Percentiles rank a stretch among this genome's conserved stretches.
Conservation (phyloP, 441 rosid species). For the Adansonia grandidieri region DNA sequence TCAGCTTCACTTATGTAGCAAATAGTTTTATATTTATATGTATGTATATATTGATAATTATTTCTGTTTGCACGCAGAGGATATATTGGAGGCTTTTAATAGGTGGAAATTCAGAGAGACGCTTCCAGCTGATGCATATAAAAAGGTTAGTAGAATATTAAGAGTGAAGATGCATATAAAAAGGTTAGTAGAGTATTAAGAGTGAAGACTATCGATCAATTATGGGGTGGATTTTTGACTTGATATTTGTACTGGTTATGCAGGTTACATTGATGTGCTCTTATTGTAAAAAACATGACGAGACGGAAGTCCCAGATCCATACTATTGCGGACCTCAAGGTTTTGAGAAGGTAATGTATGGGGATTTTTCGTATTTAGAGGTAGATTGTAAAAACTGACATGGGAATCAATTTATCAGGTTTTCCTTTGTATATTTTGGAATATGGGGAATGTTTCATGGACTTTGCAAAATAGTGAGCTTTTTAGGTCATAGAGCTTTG, state of each 20-base stretch:
- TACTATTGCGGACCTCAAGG: slow-evolving; percentile 80
- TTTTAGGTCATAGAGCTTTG: slow-evolving; percentile 1
- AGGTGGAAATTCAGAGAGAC: slow-evolving; percentile 71
- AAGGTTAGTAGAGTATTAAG: too few relatives aligned
- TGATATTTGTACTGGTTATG: slow-evolving; percentile 30
- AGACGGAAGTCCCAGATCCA: slow-evolving; percentile 78
- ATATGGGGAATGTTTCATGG: background rate
- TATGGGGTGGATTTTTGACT: slow-evolving; percentile 23
- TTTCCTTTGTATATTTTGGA: background rate
- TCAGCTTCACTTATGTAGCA: background rate
- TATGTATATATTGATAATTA: background rate
- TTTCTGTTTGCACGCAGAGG: slow-evolving; percentile 52
- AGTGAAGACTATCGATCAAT: background rate
- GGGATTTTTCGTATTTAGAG: background rate
- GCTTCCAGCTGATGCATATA: slow-evolving; percentile 77
- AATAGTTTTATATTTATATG: background rate
- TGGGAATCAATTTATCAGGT: background rate
- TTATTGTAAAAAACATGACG: slow-evolving; percentile 70
- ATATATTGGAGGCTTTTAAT: slow-evolving; percentile 70
- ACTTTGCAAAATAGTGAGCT: background rate
- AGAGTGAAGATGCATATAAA: too few relatives aligned
- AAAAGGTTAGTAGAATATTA: slow-evolving; percentile 55
- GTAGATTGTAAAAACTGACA: background rate
- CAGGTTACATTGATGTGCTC: slow-evolving; percentile 83
- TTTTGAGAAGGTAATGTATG: slow-evolving; percentile 64